phyloP scores from a whole-genome alignment of 495 filamentous ascomycete genomes.

The Neurospora discreta region DNA sequence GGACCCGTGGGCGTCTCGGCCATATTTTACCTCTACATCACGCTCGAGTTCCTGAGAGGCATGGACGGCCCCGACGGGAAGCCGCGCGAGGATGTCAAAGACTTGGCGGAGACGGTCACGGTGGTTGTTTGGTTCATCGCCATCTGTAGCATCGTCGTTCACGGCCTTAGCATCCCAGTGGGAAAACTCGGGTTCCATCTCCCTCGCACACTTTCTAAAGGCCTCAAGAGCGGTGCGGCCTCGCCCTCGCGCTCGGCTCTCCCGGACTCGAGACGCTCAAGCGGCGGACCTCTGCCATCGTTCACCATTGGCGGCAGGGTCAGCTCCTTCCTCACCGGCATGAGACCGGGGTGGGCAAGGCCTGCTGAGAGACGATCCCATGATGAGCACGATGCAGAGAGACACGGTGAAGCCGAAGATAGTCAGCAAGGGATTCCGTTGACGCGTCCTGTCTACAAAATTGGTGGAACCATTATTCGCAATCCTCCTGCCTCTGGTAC shows the following conservation, averaged over 20 bases:
- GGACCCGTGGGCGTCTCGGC: slow-evolving; percentile 91
- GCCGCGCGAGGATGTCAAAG: slow-evolving; percentile 53
- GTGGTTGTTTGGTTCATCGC: slow-evolving; percentile 81
- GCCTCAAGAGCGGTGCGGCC: neutral
- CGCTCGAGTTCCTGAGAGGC: slow-evolving; percentile 51
- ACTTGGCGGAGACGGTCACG: slow-evolving; percentile 50
- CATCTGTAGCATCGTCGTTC: slow-evolving; percentile 80
- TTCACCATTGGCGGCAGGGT: slow-evolving; percentile 16
- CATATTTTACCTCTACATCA: slow-evolving; percentile 80
- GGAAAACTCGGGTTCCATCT: slow-evolving; percentile 74
- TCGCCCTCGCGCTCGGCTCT: slow-evolving; percentile 6
- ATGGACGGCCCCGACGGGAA: slow-evolving; percentile 32
- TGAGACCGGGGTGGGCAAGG: slow-evolving; percentile 3
- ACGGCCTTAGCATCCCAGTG: slow-evolving; percentile 74
- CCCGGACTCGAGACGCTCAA: neutral
- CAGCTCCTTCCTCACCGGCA: slow-evolving; percentile 19
- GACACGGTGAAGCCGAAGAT: neutral
- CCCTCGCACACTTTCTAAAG: slow-evolving; percentile 62
- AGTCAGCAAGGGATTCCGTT: slow-evolving; percentile 7
- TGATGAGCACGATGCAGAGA: neutral
- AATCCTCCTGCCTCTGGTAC: neutral
- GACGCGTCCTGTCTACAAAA: slow-evolving; percentile 35
- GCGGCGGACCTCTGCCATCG: slow-evolving; percentile 4
- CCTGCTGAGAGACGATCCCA: neutral
- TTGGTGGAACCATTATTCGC: slow-evolving; percentile 28